phyloP scores from a whole-genome alignment of 176 grass and related monocot genomes.

The Hyparrhenia diplandra region DNA sequence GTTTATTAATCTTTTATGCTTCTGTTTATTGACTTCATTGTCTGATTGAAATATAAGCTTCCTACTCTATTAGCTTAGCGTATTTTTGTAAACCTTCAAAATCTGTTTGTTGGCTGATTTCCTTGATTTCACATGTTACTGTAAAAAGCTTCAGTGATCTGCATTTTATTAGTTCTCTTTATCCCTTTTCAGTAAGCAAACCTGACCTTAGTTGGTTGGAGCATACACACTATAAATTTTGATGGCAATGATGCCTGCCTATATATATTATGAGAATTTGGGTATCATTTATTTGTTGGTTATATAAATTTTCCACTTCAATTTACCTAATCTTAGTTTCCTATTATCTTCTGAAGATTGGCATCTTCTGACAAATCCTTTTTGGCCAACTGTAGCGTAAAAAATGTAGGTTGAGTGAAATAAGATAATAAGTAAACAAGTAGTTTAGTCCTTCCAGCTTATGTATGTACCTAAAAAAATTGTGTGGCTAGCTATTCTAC shows the following conservation, averaged over 20 bases:
- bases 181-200: background rate
- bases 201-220: background rate
- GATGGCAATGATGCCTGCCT: background rate
- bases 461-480: background rate
- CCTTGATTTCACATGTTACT: background rate
- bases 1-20: background rate
- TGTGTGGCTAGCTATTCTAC: background rate
- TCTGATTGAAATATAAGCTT: background rate
- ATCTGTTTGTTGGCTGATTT: background rate
- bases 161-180: background rate
- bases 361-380: background rate
- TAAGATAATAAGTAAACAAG: background rate
- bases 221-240: background rate
- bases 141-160: background rate
- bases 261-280: background rate
- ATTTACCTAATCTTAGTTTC: background rate
- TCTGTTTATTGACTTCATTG: constrained; percentile 1
- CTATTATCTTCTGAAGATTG: background rate
- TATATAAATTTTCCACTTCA: background rate
- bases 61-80: background rate
- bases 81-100: background rate
- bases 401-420: background rate
- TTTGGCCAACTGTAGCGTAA: background rate
- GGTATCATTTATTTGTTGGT: background rate
- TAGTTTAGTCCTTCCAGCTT: constrained; percentile 8